Evolutionary conservation across 78 protist genomes (phyloP).

Genomic region (Pelomyxa schiedti): DNA sequence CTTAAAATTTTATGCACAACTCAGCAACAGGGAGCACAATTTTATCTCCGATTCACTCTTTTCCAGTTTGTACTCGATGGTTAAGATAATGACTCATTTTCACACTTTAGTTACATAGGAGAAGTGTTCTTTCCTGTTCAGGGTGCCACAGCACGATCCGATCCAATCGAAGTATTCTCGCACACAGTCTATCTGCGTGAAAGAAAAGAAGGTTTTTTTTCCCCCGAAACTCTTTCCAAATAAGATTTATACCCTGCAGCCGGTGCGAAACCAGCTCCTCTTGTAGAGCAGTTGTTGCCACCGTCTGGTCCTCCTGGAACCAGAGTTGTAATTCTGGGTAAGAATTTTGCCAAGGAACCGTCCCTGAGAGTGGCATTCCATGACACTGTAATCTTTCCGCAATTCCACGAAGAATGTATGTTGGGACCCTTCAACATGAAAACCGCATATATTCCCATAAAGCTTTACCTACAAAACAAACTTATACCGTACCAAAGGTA

Average conservation of each 20-base stretch:
- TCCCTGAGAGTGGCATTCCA: constrained; percentile 28
- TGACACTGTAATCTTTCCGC: neutral
- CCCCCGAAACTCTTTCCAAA: no score
- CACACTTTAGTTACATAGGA: no score
- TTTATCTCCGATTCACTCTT: constrained; percentile 34
- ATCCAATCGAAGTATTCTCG: constrained; percentile 62
- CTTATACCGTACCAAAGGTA: no score
- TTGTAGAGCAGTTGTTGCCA: constrained; percentile 40
- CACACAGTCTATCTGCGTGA: constrained; percentile 58
- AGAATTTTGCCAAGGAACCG: constrained; percentile 32
- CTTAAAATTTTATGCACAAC: constrained; percentile 49
- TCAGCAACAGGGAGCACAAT: constrained; percentile 51
- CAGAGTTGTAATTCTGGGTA: constrained; percentile 41
- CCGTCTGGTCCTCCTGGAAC: constrained; percentile 27
- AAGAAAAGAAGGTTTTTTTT: constrained; percentile 38
- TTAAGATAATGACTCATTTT: no score
- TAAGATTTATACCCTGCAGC: no score
- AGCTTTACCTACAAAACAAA: no score
- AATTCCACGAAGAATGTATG: constrained; percentile 46
- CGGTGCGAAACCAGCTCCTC: constrained; percentile 8
- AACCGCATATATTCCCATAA: no score
- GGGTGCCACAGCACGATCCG: constrained; percentile 35
- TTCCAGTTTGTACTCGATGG: no score
- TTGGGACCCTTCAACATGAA: no score
- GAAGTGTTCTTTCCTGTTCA: constrained; percentile 32